Base-by-base conservation (phyloP, 2,329 filamentous ascomycete genomes). In the Dothistroma septosporum region DNA sequence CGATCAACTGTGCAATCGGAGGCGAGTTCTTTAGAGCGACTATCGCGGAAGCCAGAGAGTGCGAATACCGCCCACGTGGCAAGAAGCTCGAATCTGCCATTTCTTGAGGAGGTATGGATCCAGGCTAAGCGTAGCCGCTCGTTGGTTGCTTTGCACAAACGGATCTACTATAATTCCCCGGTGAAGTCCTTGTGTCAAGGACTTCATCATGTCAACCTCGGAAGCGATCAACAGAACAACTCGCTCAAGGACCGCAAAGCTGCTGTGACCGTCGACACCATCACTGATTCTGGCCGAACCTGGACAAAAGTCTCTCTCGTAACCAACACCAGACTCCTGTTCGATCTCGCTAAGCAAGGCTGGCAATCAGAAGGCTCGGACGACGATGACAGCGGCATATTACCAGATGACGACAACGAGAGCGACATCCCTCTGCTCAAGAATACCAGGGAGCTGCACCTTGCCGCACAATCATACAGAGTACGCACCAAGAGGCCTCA, bases 291-390 rank as follows among this genome's bases (percentile, higher is more conserved):
- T 70, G 87, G 87, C 11, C 74, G 80, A 60, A 80, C 85, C 67
- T 90, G 87, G 87, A 81, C 87, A 57, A 89, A 89, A 71, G 82
- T 90, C 1, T 88, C 85, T 5, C 87, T 85, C 4, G 76, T 87
- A 24, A 87, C 84, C 0, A 83, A 87, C 64, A 84, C 80, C 60
- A 79, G 86, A 55, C 75, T 90, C 32, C 74, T 89, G 19, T 87
- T 87, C 69, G 87, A 90, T 66, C 80, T 89, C 64, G 87, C 87
- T 3, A 87, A 88, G 71, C 81, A 86, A 60, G 86, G 87, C 11
- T 88, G 85, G 82, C 82, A 85, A 65, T 77, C 76, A 19, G 81
- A 82, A 50, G 73, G 70, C 6, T 77, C 77, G 24, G 75, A 75
- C 0, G 79, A 81, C 11, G 76, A 76, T 65, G 74, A 78, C n/a